A percentile compares a stretch with the other conserved stretches of the same genome.
phyloP scores from a whole-genome alignment of 768 basidiomycete genomes.

The Lactifluus volemus region DNA sequence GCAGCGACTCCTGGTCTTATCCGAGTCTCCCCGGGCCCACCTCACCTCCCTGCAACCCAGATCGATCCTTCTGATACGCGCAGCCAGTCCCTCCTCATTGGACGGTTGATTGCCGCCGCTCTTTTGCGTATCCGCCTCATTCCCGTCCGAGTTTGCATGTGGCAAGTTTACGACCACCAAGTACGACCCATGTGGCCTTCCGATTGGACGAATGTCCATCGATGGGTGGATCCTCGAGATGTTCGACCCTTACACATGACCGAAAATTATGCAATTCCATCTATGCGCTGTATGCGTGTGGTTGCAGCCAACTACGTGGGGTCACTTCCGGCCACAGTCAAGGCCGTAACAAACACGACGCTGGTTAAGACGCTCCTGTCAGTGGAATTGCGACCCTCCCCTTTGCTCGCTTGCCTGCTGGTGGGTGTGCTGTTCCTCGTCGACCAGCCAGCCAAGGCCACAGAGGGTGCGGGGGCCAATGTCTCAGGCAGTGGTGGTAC shows the following conservation, averaged over 20 bases:
- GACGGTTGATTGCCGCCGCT: conserved; percentile 43
- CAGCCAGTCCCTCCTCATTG: too few relatives aligned
- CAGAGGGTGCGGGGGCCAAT: conserved; percentile 8
- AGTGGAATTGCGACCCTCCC: conserved; percentile 68
- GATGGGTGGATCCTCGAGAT: conserved; percentile 98
- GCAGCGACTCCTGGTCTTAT: too few relatives aligned
- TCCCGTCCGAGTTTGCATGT: conserved; percentile 52
- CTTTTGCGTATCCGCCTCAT: conserved; percentile 79
- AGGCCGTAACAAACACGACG: conserved; percentile 74
- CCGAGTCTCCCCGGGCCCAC: too few relatives aligned
- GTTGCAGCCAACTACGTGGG: conserved; percentile 84
- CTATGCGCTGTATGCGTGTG: conserved; percentile 77
- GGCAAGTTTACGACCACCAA: conserved; percentile 47
- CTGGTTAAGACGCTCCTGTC: conserved; percentile 64
- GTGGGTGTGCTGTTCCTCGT: conserved; percentile 51
- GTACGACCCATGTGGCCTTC: conserved; percentile 67
- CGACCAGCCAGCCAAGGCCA: conserved; percentile 43
- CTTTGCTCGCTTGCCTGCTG: conserved; percentile 57
- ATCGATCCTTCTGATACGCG: too few relatives aligned
- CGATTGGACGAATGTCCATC: conserved; percentile 73
- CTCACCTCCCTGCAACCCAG: too few relatives aligned
- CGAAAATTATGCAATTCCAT: conserved; percentile 91
- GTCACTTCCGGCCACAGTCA: conserved; percentile 74
- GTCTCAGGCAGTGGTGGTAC: conserved; percentile 19
- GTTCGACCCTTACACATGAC: conserved; percentile 89